Conservation (phyloP, 345 rosid genomes). For the Sapria himalayana region DNA sequence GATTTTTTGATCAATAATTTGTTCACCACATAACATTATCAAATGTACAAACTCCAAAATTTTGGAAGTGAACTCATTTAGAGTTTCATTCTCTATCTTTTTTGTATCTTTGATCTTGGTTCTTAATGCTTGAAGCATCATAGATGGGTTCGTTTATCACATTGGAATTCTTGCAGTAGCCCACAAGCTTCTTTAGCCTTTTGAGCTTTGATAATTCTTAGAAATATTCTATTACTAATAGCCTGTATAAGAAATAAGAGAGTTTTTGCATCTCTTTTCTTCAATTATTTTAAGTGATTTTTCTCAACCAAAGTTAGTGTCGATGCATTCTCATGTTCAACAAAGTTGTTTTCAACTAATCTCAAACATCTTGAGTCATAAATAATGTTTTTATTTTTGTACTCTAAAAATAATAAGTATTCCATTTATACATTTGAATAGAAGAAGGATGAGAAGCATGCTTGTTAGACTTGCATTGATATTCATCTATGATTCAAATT, state of each 20-base stretch:
- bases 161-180: not conserved
- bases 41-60: not conserved
- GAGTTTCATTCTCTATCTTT: not conserved
- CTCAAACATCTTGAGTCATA: too few species aligned
- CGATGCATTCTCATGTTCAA: too few species aligned
- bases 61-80: not conserved
- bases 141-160: not conserved
- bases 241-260: not conserved
- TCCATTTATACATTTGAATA: too few species aligned
- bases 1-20: not conserved
- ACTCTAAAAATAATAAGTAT: too few species aligned
- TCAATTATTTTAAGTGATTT: too few species aligned
- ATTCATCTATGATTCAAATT: too few species aligned
- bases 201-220: not conserved
- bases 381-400: too few species aligned
- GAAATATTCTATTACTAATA: conserved; percentile 1
- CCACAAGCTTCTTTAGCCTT: not conserved
- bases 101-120: conserved; percentile 1
- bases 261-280: not conserved
- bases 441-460: too few species aligned
- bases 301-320: too few species aligned
- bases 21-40: not conserved
- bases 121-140: not conserved
- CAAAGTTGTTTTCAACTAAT: too few species aligned
- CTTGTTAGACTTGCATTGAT: too few species aligned